Base-by-base conservation (phyloP, 495 filamentous ascomycete species). In the Collariella sp. region DNA sequence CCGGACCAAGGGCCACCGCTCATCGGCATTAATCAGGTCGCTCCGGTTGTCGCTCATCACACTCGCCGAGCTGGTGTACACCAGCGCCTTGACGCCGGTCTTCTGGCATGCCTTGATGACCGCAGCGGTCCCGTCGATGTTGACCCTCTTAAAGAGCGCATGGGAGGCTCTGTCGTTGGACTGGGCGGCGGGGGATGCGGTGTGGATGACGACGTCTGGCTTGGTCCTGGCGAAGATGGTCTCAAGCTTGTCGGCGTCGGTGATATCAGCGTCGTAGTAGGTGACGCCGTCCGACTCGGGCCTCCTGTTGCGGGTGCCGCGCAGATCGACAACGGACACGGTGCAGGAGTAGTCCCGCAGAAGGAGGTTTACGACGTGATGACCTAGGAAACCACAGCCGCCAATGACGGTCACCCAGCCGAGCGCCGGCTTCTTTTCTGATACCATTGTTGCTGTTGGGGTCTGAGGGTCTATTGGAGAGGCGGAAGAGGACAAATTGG, bases 141-240 rank as follows among this genome's bases (percentile, higher is more conserved):
- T 99, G 57, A 99, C 93, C 72, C 87, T 90, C 51, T 80, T 76
- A 70, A 83, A 85, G 1, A 89, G 57, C 56, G 83, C 84, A 46
- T 81, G 71, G 2, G 71, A 71, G 47, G 77, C 72, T 23, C 55
- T 64, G 52, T 67, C 65, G 44, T 67, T 70, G 46, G 68, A 67
- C 24, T 74, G 74, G 22, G 80, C 74, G 5, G 79, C 72, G 2
- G 88, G 87, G 5, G 85, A 86, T n/a, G 91, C 94, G 11, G 93
- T 97, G 71, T 99, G 90, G 57, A 97, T 93, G 38, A 99, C 86
- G 11, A 93, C 81, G 60, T 89, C 82, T n/a, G 94, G 89, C 69
- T 83, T 84, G 39, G 84, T 73, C 47, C 79, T 78, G 15, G 75
- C 63, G 67, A 97, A 85, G 11, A 94, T 72, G 12, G 71, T 67